Conservation (phyloP, 441 rosid species). For the Cnidoscolus chayamansa region DNA sequence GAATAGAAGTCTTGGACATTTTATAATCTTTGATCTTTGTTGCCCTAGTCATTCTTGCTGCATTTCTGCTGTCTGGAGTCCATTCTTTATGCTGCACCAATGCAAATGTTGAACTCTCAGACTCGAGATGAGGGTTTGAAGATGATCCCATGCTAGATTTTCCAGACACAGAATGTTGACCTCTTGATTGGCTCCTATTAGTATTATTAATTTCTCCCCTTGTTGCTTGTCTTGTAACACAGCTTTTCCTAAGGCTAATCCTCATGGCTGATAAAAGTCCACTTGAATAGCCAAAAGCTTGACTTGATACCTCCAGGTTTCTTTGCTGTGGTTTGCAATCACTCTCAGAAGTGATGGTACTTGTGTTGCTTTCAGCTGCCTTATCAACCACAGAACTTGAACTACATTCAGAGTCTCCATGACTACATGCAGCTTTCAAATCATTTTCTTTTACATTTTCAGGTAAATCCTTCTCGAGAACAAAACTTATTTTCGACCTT, state of each 20-base stretch:
- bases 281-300: slow-evolving; percentile 33
- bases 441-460: slow-evolving; percentile 21
- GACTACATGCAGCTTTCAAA: slow-evolving; percentile 14
- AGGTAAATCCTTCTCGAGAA: slow-evolving; percentile 23
- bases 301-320: slow-evolving; percentile 31
- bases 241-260: slow-evolving; percentile 48
- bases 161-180: slow-evolving; percentile 41
- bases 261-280: slow-evolving; percentile 39
- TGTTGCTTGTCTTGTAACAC: slow-evolving; percentile 48
- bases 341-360: slow-evolving; percentile 39
- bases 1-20: slow-evolving; percentile 22
- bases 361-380: slow-evolving; percentile 31
- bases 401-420: slow-evolving; percentile 15
- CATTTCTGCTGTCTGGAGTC: slow-evolving; percentile 39
- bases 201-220: slow-evolving; percentile 29
- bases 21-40: slow-evolving; percentile 21
- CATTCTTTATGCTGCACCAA: slow-evolving; percentile 30
- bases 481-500: no score
- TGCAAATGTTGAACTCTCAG: slow-evolving; percentile 19
- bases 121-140: slow-evolving; percentile 26
- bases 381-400: slow-evolving; percentile 25
- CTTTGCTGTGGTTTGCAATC: slow-evolving; percentile 29
- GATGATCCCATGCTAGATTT: slow-evolving; percentile 58
- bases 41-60: slow-evolving; percentile 26
- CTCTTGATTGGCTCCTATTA: slow-evolving; percentile 28